Evolutionary conservation across 2,329 filamentous ascomycete species (phyloP).

Genomic region (Fusarium setosum): DNA sequence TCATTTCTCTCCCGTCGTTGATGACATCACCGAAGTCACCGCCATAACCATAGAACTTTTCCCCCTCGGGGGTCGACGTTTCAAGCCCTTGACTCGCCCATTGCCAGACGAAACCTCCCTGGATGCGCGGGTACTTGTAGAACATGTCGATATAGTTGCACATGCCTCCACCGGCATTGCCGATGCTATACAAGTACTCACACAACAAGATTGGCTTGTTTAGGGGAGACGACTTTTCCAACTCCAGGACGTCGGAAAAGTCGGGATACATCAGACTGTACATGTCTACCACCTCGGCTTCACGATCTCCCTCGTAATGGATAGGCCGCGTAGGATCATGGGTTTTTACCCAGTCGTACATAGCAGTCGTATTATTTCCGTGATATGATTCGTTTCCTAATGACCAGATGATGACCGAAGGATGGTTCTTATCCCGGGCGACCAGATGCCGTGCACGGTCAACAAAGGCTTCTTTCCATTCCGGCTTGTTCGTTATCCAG

Average conservation of each 20-base stretch:
- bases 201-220: neutral
- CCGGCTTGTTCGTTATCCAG: neutral
- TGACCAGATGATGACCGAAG: slow-evolving; percentile 76
- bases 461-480: slow-evolving; percentile 44
- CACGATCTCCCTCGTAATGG: neutral
- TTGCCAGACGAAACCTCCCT: too few relatives aligned
- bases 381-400: slow-evolving; percentile 79
- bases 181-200: neutral
- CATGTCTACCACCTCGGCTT: neutral
- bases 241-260: neutral
- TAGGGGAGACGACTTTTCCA: neutral
- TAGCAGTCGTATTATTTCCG: slow-evolving; percentile 70
- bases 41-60: too few relatives aligned
- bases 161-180: neutral
- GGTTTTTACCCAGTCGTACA: slow-evolving; percentile 29
- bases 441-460: slow-evolving; percentile 73
- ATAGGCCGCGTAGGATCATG: neutral
- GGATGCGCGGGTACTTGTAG: too few relatives aligned
- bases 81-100: too few relatives aligned
- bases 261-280: neutral
- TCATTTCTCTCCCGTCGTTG: too few relatives aligned
- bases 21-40: too few relatives aligned
- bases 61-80: too few relatives aligned
- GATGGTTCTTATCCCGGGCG: slow-evolving; percentile 74
- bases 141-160: neutral